Base-by-base conservation (phyloP, 176 grass and related monocot species). In the Miscanthus lutarioriparius region DNA sequence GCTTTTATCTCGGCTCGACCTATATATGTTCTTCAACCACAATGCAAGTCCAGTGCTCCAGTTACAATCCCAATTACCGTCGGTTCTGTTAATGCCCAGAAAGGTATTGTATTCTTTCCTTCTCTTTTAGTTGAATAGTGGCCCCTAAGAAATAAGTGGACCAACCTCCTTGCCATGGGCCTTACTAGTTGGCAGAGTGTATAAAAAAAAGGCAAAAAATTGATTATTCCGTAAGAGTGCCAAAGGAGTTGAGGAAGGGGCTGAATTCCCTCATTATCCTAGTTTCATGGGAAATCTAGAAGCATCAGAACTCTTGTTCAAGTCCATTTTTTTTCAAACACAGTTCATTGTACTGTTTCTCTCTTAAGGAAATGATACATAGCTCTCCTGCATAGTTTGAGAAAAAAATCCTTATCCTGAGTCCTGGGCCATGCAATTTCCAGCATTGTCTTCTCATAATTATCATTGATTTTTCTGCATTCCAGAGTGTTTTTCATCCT, bases 11-110 rank as follows among this genome's bases (percentile, higher is more conserved):
- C 85, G 14, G 45, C 80, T 65, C 44, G 38, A 40, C 85, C 82
- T 16, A 41, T 93, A 79, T 93, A 91, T 67, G 75, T 91, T 48
- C 64, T 93, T 82, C 67, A 56, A 79, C n/a, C 65, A 22, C 79
- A 88, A 71, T 91, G 91, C 78, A 74, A 64, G 15, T 36, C 85
- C 16, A 79, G 56, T 74, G 69, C 64, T 77, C 79, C 88, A 22
- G 48, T 83, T 86, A 76, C 61, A 38, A 28, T 88, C 27, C 73
- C 67, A 41, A 67, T 75, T 65, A 54, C 38, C 10, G 5, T 64
- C 64, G 78, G 72, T 74, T 45, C 74, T 53, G 30, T 87, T 74
- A 81, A 81, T 84, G 25, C 77, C 72, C 63, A 77, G 72, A 87
- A 90, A 93, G 91, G 91, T 90, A 88, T 75, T 6, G 9, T 67